Conservation (phyloP, 2,329 filamentous ascomycete species). For the Fusarium sp. region DNA sequence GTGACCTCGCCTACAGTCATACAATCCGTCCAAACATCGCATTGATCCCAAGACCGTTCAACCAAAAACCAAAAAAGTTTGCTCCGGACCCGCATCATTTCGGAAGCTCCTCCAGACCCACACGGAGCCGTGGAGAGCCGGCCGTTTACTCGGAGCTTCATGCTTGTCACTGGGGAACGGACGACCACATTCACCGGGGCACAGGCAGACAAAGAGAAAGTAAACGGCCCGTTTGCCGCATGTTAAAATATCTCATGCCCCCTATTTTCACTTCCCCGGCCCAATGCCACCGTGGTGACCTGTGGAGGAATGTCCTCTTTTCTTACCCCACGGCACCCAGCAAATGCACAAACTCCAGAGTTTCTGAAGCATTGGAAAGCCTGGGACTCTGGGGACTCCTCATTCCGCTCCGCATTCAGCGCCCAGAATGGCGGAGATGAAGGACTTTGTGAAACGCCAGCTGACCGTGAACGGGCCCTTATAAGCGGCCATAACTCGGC, state of each 20-base stretch:
- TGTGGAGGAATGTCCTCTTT: constrained; percentile 8
- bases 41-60: constrained; percentile 1
- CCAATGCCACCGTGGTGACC: constrained; percentile 14
- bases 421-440: constrained; percentile 29
- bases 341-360: constrained; percentile 22
- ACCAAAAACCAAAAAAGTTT: constrained; percentile 8
- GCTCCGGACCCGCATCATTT: constrained; percentile 36
- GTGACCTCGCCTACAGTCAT: constrained; percentile 12
- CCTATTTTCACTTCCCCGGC: constrained; percentile 28
- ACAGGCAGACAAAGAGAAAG: constrained; percentile 4
- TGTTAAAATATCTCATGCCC: constrained; percentile 35
- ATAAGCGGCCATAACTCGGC: constrained; percentile 37
- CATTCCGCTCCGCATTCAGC: constrained; percentile 21
- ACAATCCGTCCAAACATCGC: constrained; percentile 3
- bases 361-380: constrained; percentile 20
- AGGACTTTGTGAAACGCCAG: constrained; percentile 34
- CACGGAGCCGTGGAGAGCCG: constrained; percentile 44
- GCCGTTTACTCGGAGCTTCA: constrained; percentile 47
- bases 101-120: constrained; percentile 31
- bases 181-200: constrained; percentile 20
- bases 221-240: constrained; percentile 42
- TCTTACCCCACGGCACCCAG: constrained; percentile 23
- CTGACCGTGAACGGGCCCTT: constrained; percentile 35
- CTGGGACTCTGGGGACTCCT: constrained; percentile 39
- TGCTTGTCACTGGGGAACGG: constrained; percentile 44